A percentile compares a stretch with the other conserved stretches of the same genome.
Conservation (phyloP, 2,329 filamentous ascomycete genomes). For the Catunica adiposa region DNA sequence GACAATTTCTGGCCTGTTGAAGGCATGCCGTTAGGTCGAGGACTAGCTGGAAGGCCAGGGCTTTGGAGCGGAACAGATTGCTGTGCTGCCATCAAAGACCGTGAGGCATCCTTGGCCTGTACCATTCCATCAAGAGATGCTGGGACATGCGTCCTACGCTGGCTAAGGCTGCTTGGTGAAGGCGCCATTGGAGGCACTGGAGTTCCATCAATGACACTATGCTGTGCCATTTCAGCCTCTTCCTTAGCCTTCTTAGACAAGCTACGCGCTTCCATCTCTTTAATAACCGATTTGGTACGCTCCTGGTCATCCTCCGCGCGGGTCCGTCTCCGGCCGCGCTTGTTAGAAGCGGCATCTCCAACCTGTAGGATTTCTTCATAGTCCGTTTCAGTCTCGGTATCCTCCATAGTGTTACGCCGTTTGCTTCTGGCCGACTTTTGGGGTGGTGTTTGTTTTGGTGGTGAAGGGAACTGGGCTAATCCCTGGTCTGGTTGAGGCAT, state of each 20-base stretch:
- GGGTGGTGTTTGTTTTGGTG: slow-evolving; percentile 67
- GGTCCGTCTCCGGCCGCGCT: slow-evolving; percentile 65
- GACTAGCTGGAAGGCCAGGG: slow-evolving; percentile 42
- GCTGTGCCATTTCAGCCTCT: slow-evolving; percentile 10
- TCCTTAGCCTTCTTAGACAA: slow-evolving; percentile 56
- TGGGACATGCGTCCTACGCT: slow-evolving; percentile 24
- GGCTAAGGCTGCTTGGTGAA: slow-evolving; percentile 25
- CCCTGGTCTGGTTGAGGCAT: slow-evolving; percentile 30
- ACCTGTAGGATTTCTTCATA: slow-evolving; percentile 65
- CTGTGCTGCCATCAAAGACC: slow-evolving; percentile 7
- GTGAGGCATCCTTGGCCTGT: slow-evolving; percentile 20
- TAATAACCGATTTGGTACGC: slow-evolving; percentile 49
- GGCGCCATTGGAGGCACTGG: slow-evolving; percentile 1
- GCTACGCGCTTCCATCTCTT: slow-evolving; percentile 55
- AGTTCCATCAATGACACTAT: slow-evolving; percentile 8
- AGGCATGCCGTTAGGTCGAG: slow-evolving; percentile 32
- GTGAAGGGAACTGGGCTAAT: slow-evolving; percentile 36
- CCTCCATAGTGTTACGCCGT: slow-evolving; percentile 17
- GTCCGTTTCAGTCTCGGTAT: slow-evolving; percentile 60
- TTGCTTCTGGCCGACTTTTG: slow-evolving; percentile 48
- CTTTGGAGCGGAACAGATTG: slow-evolving; percentile 34
- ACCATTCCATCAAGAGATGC: slow-evolving; percentile 38
- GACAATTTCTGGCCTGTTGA: not conserved
- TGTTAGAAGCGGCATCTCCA: slow-evolving; percentile 41
- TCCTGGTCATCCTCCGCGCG: slow-evolving; percentile 74